A percentile compares a stretch with the other conserved stretches of the same genome.
Conservation (phyloP, 2,329 filamentous ascomycete species). For the Diplodia mutila region DNA sequence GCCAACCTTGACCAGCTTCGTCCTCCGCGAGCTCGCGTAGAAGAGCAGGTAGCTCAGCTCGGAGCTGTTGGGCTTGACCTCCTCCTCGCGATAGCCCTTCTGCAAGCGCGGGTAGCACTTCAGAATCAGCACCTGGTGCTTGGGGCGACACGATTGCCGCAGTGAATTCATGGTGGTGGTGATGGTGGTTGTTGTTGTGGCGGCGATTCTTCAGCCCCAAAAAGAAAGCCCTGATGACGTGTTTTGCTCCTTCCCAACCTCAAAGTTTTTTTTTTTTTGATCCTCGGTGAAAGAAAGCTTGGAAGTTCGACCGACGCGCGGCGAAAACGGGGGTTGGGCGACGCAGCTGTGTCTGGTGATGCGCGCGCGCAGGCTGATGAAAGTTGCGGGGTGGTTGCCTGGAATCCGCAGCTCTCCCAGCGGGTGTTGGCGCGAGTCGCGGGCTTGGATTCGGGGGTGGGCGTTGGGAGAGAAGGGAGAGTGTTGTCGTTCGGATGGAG, state of each 20-base stretch:
- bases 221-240: background rate
- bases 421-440: background rate
- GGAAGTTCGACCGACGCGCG: background rate
- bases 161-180: conserved; percentile 56
- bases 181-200: background rate
- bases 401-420: conserved; percentile 1
- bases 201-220: background rate
- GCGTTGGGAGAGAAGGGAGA: background rate
- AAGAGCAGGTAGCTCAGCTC: conserved; percentile 97
- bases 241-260: background rate
- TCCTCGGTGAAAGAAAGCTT: background rate
- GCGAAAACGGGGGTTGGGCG: background rate
- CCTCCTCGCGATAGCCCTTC: conserved; percentile 75
- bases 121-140: conserved; percentile 93
- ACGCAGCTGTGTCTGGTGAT: background rate
- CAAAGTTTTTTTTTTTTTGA: background rate
- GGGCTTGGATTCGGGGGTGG: background rate
- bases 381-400: background rate
- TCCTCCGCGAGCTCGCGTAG: conserved; percentile 91
- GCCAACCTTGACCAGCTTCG: conserved; percentile 95
- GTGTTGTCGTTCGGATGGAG: conserved; percentile 7
- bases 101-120: conserved; percentile 95
- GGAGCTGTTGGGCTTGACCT: conserved; percentile 94
- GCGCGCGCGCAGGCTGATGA: background rate
- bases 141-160: conserved; percentile 73